These are phyloP conservation scores for Catunica adiposa DNA, from an alignment of 2,329 filamentous ascomycete species.

Conservation along the genomic window DNA sequence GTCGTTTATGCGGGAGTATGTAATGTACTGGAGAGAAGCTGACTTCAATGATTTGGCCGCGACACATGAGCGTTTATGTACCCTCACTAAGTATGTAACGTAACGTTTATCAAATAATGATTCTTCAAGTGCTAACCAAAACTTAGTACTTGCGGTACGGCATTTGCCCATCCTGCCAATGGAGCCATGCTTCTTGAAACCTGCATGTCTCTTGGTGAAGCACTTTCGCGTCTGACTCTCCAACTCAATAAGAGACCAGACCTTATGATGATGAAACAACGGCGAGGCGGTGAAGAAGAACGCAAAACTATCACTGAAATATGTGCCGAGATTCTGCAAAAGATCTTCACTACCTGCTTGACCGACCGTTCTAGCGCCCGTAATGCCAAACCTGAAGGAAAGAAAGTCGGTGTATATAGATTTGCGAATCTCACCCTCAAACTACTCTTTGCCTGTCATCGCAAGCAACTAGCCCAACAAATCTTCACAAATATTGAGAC, in stretches of 20 bases:
- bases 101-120: no score
- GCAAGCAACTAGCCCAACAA: conserved; percentile 68
- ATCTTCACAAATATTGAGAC: conserved; percentile 79
- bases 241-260: conserved; percentile 67
- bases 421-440: conserved; percentile 85
- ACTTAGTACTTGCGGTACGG: conserved; percentile 69
- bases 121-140: no score
- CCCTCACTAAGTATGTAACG: conserved; percentile 57
- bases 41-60: conserved; percentile 57
- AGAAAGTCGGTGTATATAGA: conserved; percentile 74
- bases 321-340: conserved; percentile 75
- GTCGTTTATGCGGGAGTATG: conserved; percentile 64
- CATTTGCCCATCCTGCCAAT: conserved; percentile 61
- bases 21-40: conserved; percentile 66
- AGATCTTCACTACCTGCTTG: conserved; percentile 79
- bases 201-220: conserved; percentile 64
- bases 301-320: conserved; percentile 70
- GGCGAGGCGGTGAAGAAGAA: conserved; percentile 39
- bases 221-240: conserved; percentile 69
- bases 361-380: conserved; percentile 58
- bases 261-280: conserved; percentile 32
- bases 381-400: conserved; percentile 58
- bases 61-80: conserved; percentile 59
- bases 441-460: conserved; percentile 71
- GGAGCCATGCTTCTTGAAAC: conserved; percentile 71